Base-by-base conservation (phyloP, 768 basidiomycete species). In the Daedaleopsis nitida region DNA sequence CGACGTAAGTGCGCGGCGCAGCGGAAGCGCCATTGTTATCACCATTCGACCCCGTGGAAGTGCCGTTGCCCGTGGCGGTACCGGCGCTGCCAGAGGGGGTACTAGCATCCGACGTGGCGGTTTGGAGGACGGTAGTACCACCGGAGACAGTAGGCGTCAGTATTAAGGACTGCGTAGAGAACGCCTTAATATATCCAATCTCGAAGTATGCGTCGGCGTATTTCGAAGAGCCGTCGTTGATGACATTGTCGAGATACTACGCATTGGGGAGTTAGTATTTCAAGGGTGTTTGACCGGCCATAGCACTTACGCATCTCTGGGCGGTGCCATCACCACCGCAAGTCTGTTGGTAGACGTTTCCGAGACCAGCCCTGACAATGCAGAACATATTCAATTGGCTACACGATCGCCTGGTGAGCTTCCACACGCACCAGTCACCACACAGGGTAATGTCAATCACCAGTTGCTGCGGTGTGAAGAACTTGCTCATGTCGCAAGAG, bases 161-260 rank as follows among this genome's bases (percentile, higher is more conserved):
- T 43, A 37, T 47, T 0, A 54, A 51, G 11, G 57, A 34, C 38
- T 55, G 43, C 10, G 62, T 56, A 12, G 62, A 56, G 56, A 85
- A 87, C 5, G 83, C 82, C 14, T 83, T 82, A 55, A 90, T 71
- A 63, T 82, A 84, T 47, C 78, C 76, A 68, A 89, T 77, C 71
- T 88, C 86, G 64, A 87, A 89, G 71, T 81, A 86, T 1, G 83
- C 83, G n/a, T 74, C 63, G 64, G 78, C 77, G 71, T 76, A 83
- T 52, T 76, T 74, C 16, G 77, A 32, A 7, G 27, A 72, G 50
- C 78, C 74, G 49, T 79, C 73, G 48, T 82, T 79, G 38, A 80
- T 76, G 14, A 86, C 83, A 66, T 80, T 80, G 63, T 80, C 77
- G 47, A 81, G 75, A 70, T 85, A 83, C 63, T 64, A 51, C 6